phyloP scores from a whole-genome alignment of 208 protist species.

The Leptomonas seymouri region DNA sequence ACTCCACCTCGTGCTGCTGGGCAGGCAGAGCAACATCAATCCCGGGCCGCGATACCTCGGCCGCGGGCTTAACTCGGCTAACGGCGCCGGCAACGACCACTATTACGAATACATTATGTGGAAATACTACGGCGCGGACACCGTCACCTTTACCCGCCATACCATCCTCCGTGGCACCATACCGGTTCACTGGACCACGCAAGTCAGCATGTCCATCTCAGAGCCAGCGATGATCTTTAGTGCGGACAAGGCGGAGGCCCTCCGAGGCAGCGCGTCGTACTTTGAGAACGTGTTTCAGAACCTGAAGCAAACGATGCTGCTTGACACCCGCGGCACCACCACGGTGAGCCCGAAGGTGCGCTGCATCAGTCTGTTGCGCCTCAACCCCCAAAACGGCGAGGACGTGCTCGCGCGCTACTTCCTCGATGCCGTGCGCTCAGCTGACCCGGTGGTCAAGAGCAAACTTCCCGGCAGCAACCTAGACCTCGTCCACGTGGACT shows the following conservation, averaged over 20 bases:
- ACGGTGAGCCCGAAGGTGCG: conserved; percentile 49
- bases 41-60: conserved; percentile 84
- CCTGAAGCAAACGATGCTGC: conserved; percentile 54
- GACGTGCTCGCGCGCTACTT: conserved; percentile 69
- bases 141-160: conserved; percentile 67
- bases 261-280: conserved; percentile 62
- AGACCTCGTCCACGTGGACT: conserved; percentile 85
- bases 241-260: conserved; percentile 60
- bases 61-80: conserved; percentile 73
- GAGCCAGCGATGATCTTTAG: conserved; percentile 87
- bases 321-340: conserved; percentile 46
- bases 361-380: conserved; percentile 85
- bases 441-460: conserved; percentile 41
- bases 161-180: conserved; percentile 83
- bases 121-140: conserved; percentile 43
- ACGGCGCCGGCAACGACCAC: conserved; percentile 88
- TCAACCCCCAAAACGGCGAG: conserved; percentile 66
- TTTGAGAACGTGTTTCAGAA: conserved; percentile 63
- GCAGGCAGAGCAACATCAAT: conserved; percentile 81
- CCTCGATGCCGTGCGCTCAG: conserved; percentile 57
- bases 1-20: conserved; percentile 71
- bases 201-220: conserved; percentile 63
- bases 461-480: conserved; percentile 47
- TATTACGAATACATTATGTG: conserved; percentile 89
- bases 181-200: conserved; percentile 85